These are phyloP conservation scores for Talaromyces ruber DNA, from an alignment of 495 filamentous ascomycete genomes.

Conservation along the genomic window DNA sequence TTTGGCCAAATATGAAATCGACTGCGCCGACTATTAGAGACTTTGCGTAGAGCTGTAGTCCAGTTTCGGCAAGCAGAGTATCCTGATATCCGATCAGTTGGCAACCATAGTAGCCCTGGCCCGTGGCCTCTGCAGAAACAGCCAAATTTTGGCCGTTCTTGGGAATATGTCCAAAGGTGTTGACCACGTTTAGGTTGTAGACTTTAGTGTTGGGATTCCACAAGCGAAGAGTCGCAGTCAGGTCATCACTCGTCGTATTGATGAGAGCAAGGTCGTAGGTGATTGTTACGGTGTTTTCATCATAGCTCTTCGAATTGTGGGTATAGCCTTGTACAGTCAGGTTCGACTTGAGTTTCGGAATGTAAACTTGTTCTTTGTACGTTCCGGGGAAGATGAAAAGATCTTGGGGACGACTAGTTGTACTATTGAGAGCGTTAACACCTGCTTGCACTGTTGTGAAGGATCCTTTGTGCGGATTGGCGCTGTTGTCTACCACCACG, in stretches of 20 bases:
- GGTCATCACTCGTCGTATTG: neutral
- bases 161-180: constrained; percentile 32
- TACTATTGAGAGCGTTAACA: neutral
- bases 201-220: constrained; percentile 38
- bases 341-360: constrained; percentile 17
- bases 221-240: constrained; percentile 43
- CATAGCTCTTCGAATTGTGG: constrained; percentile 42
- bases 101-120: constrained; percentile 53
- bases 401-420: neutral
- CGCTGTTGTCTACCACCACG: neutral
- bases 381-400: constrained; percentile 19
- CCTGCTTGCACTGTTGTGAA: neutral
- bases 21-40: constrained; percentile 40
- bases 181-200: constrained; percentile 56
- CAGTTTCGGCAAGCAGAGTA: constrained; percentile 50
- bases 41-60: constrained; percentile 48
- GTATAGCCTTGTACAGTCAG: constrained; percentile 48
- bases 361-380: constrained; percentile 42
- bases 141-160: constrained; percentile 49
- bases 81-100: constrained; percentile 55
- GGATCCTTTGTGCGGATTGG: neutral
- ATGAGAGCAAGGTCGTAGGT: constrained; percentile 16
- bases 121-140: constrained; percentile 40
- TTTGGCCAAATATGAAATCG: constrained; percentile 60
- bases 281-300: constrained; percentile 53